Conservation (phyloP, 2,329 filamentous ascomycete genomes). For the Xylaria sp. region DNA sequence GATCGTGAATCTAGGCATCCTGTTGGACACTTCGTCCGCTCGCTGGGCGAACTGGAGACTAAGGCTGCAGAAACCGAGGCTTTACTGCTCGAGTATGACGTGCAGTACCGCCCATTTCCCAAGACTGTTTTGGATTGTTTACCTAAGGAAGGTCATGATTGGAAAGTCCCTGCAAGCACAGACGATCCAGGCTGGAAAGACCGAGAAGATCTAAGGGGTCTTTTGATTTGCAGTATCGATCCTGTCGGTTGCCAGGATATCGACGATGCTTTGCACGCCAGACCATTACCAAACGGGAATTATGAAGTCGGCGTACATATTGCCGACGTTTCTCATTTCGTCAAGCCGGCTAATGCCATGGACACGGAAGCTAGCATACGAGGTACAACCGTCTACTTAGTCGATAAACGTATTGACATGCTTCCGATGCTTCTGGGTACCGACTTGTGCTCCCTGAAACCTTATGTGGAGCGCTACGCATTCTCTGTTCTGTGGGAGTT, state of each 20-base stretch:
- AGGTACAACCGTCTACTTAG: slow-evolving; percentile 95
- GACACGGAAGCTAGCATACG: slow-evolving; percentile 93
- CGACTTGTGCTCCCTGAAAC: slow-evolving; percentile 95
- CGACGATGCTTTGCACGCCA: slow-evolving; percentile 93
- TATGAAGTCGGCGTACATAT: slow-evolving; percentile 98
- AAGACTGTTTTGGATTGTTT: slow-evolving; percentile 95
- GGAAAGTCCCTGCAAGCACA: slow-evolving; percentile 84
- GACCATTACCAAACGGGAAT: slow-evolving; percentile 87
- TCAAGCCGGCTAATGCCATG: slow-evolving; percentile 97
- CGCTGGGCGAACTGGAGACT: slow-evolving; percentile 90
- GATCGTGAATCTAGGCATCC: slow-evolving; percentile 93
- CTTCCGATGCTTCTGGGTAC: slow-evolving; percentile 95
- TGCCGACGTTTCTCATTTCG: slow-evolving; percentile 98
- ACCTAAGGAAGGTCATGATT: slow-evolving; percentile 89
- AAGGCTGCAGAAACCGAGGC: slow-evolving; percentile 99
- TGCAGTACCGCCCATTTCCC: slow-evolving; percentile 96
- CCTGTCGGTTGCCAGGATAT: slow-evolving; percentile 97
- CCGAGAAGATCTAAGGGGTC: slow-evolving; percentile 82
- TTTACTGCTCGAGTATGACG: slow-evolving; percentile 91
- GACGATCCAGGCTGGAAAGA: slow-evolving; percentile 89
- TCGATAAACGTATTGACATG: slow-evolving; percentile 99
- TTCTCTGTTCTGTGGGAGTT: slow-evolving; percentile 93
- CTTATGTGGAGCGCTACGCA: slow-evolving; percentile 93
- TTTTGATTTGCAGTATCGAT: slow-evolving; percentile 97
- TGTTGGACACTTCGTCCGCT: slow-evolving; percentile 91